Conservation (phyloP, 495 filamentous ascomycete genomes). For the Letharia columbiana region DNA sequence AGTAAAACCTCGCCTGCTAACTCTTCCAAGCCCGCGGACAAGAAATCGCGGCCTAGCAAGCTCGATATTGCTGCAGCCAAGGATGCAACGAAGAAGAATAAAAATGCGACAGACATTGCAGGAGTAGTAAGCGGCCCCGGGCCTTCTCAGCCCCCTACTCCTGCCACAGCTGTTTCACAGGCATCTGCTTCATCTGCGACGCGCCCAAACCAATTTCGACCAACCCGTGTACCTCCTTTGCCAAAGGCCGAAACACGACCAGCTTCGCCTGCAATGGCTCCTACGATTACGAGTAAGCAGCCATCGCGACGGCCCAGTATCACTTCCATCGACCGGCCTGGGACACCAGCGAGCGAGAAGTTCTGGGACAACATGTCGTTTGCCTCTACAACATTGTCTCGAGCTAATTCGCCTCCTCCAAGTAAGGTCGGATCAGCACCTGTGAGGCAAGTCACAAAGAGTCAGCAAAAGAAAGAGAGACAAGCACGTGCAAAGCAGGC, state of each 20-base stretch:
- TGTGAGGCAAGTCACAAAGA: constrained; percentile 75
- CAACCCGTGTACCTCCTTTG: constrained; percentile 62
- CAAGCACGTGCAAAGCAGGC: constrained; percentile 51
- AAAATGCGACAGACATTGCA: constrained; percentile 23
- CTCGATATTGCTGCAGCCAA: constrained; percentile 56
- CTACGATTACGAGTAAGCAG: constrained; percentile 34
- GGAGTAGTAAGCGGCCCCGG: constrained; percentile 15
- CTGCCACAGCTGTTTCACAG: constrained; percentile 40
- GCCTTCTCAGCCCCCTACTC: constrained; percentile 39
- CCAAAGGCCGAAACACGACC: constrained; percentile 58
- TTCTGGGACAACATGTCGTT: constrained; percentile 70
- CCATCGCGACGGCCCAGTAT: constrained; percentile 53
- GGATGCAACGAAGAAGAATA: constrained; percentile 32
- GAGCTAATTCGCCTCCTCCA: constrained; percentile 78
- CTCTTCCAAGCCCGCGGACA: constrained; percentile 34
- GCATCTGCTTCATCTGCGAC: constrained; percentile 41
- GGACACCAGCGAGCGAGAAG: constrained; percentile 66
- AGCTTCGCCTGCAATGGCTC: constrained; percentile 31
- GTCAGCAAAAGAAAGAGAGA: constrained; percentile 79
- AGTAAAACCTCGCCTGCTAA: constrained; percentile 30
- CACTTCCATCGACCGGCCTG: constrained; percentile 56
- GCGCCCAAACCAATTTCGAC: constrained; percentile 39
- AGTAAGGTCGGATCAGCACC: constrained; percentile 68
- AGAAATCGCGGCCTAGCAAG: constrained; percentile 49
- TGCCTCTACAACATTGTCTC: constrained; percentile 72